These are phyloP conservation scores for Talaromyces piceae DNA, from an alignment of 2,329 filamentous ascomycete species.

Conservation along the genomic window DNA sequence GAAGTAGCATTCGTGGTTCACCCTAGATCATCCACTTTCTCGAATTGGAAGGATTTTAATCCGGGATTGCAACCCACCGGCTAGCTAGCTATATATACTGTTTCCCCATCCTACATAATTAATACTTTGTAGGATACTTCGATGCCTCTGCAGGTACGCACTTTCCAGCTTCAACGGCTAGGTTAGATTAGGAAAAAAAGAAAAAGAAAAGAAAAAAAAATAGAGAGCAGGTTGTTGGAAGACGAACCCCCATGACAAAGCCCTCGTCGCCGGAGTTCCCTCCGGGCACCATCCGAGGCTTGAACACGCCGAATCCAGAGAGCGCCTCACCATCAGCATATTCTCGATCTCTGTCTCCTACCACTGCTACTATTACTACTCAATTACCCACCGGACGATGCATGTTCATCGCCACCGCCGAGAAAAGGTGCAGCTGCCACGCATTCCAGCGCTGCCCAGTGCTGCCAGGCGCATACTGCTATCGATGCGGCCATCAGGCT, in stretches of 20 bases:
- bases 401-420: not conserved
- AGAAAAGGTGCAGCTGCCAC: not conserved
- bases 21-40: not conserved
- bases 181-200: too few species aligned
- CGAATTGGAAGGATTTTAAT: not conserved
- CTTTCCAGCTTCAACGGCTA: too few species aligned
- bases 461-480: constrained; percentile 1
- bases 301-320: not conserved
- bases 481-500: not conserved
- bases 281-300: not conserved
- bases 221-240: too few species aligned
- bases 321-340: not conserved
- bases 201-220: too few species aligned
- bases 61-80: not conserved
- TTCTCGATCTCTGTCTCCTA: not conserved
- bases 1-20: too few species aligned
- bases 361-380: too few species aligned
- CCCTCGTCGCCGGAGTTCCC: not conserved
- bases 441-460: not conserved
- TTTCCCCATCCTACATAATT: not conserved
- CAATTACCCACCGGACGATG: not conserved
- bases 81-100: not conserved
- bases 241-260: not conserved
- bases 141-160: too few species aligned
- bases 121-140: too few species aligned